phyloP scores from a whole-genome alignment of 345 rosid genomes.

The Rubroshorea leprosula region DNA sequence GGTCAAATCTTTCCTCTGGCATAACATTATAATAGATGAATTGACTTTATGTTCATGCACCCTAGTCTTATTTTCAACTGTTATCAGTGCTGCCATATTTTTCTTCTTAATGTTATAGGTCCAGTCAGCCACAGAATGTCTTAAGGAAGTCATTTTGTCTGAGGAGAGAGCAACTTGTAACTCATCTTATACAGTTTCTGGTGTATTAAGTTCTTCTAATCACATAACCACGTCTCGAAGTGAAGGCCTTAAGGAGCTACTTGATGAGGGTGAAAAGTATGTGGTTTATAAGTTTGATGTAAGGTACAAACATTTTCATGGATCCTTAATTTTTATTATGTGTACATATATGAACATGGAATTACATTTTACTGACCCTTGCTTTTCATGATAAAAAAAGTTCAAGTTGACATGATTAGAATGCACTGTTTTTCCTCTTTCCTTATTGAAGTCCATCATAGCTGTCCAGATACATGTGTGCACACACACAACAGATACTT shows the following conservation, averaged over 20 bases:
- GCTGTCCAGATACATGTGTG: no score
- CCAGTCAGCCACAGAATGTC: constrained; percentile 33
- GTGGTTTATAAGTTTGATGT: constrained; percentile 60
- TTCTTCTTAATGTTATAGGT: constrained; percentile 28
- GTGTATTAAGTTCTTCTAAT: constrained; percentile 60
- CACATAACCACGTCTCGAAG: constrained; percentile 47
- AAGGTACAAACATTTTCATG: constrained; percentile 38
- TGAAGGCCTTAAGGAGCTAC: constrained; percentile 52
- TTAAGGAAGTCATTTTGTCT: constrained; percentile 42
- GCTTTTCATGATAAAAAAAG: no score
- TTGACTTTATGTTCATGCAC: background rate
- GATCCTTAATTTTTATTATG: constrained; percentile 5
- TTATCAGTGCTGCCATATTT: constrained; percentile 1
- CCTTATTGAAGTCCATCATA: no score
- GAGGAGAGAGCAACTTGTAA: constrained; percentile 43
- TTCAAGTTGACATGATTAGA: no score
- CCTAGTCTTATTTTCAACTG: constrained; percentile 2
- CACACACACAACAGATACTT: no score
- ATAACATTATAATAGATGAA: background rate
- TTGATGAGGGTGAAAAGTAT: constrained; percentile 48
- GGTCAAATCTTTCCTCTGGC: background rate
- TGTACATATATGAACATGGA: background rate
- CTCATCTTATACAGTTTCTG: constrained; percentile 49
- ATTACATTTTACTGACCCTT: background rate
- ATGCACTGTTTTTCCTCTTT: no score